Conservation (phyloP, 495 filamentous ascomycete species). For the Lepidopterella palustris region DNA sequence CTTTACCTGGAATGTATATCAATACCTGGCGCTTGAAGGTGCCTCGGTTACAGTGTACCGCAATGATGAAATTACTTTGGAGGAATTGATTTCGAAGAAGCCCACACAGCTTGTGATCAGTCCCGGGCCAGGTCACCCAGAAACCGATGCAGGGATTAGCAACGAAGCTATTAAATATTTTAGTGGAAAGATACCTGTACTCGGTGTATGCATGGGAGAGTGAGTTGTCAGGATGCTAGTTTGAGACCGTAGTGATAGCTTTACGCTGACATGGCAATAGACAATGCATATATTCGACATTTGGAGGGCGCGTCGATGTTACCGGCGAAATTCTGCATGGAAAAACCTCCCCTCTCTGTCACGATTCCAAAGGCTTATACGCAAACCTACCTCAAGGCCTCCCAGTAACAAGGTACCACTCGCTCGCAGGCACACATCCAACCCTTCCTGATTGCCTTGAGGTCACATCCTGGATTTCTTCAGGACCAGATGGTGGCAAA, state of each 20-base stretch:
- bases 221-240: constrained; percentile 40
- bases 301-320: constrained; percentile 83
- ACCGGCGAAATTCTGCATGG: constrained; percentile 96
- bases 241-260: not conserved
- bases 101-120: constrained; percentile 94
- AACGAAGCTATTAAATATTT: constrained; percentile 86
- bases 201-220: constrained; percentile 98
- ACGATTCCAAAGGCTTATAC: constrained; percentile 87
- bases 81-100: constrained; percentile 70
- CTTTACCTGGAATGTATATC: constrained; percentile 98
- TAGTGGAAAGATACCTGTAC: constrained; percentile 90
- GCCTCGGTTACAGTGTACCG: constrained; percentile 81
- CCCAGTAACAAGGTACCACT: constrained; percentile 92
- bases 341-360: constrained; percentile 84
- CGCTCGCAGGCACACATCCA: constrained; percentile 84
- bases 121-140: constrained; percentile 88
- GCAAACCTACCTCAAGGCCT: constrained; percentile 66
- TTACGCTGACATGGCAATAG: constrained; percentile 34
- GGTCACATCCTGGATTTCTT: constrained; percentile 72
- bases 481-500: constrained; percentile 55
- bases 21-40: constrained; percentile 91
- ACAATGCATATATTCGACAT: constrained; percentile 90
- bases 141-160: constrained; percentile 84
- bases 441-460: constrained; percentile 84
- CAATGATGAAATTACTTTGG: constrained; percentile 83